Percentiles rank a stretch among this genome's conserved stretches.
Evolutionary conservation across 495 filamentous ascomycete genomes (phyloP).

Genomic region (Xylaria cubensis): DNA sequence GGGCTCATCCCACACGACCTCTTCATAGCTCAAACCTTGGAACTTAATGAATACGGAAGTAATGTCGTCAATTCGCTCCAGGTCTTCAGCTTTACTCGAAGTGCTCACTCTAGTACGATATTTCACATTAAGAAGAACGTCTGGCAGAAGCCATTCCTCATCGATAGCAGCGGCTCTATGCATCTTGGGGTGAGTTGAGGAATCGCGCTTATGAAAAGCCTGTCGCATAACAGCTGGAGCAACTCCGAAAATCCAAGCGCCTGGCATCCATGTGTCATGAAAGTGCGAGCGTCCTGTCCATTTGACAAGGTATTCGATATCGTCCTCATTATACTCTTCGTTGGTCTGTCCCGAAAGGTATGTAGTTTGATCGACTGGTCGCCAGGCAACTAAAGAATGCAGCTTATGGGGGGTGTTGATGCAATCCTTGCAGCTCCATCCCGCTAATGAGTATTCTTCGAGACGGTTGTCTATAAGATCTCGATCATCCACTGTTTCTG

Average conservation of each 20-base stretch:
- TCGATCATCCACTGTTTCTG: slow-evolving; percentile 43
- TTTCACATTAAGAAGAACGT: slow-evolving; percentile 84
- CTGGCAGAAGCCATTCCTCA: slow-evolving; percentile 81
- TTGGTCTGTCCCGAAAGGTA: slow-evolving; percentile 55
- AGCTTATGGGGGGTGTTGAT: slow-evolving; percentile 63
- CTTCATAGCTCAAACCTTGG: slow-evolving; percentile 93
- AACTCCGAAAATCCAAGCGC: slow-evolving; percentile 89
- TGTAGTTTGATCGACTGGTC: slow-evolving; percentile 62
- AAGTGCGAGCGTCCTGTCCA: slow-evolving; percentile 82
- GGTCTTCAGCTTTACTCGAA: slow-evolving; percentile 67
- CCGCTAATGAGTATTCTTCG: slow-evolving; percentile 62
- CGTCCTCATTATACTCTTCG: slow-evolving; percentile 63
- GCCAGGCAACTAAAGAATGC: slow-evolving; percentile 82
- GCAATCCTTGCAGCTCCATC: slow-evolving; percentile 83
- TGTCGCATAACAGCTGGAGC: slow-evolving; percentile 66
- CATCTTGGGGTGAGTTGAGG: slow-evolving; percentile 68
- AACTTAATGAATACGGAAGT: slow-evolving; percentile 82
- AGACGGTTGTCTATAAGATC: slow-evolving; percentile 48
- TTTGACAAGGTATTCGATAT: slow-evolving; percentile 90
- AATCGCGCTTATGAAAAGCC: slow-evolving; percentile 74
- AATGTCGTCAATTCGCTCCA: slow-evolving; percentile 71
- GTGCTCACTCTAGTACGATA: slow-evolving; percentile 51
- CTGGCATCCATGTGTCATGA: slow-evolving; percentile 82
- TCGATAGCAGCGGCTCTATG: slow-evolving; percentile 79
- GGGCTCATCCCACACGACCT: slow-evolving; percentile 86